Evolutionary conservation across 495 filamentous ascomycete species (phyloP).

Genomic region (Pyrenula massariospora): DNA sequence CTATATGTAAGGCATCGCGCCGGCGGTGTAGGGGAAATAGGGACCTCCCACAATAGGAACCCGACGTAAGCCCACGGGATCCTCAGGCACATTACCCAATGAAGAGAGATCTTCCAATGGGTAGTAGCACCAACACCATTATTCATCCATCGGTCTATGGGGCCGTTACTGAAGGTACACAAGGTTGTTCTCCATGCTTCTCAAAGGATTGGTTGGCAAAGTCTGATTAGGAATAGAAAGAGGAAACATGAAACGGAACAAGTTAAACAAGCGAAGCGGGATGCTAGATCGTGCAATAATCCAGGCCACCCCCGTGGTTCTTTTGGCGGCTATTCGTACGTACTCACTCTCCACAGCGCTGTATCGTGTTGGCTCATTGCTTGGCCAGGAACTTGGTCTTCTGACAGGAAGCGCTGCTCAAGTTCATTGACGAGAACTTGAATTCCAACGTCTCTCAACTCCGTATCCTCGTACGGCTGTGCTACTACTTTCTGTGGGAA

Average conservation of each 20-base stretch:
- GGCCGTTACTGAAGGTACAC: neutral
- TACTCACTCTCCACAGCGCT: neutral
- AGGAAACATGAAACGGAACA: neutral
- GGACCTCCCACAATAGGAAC: neutral
- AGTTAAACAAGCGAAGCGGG: neutral
- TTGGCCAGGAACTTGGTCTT: neutral
- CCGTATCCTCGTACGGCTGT: neutral
- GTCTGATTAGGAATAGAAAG: neutral
- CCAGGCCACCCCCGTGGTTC: neutral
- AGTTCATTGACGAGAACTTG: too few relatives aligned
- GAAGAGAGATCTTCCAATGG: neutral
- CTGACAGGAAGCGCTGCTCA: too few relatives aligned
- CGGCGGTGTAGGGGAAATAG: neutral
- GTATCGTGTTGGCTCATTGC: neutral
- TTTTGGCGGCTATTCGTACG: too few relatives aligned
- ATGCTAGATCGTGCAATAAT: neutral
- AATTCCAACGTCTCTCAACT: too few relatives aligned
- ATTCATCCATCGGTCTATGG: neutral
- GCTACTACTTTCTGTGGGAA: neutral
- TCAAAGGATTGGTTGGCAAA: neutral
- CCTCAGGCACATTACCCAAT: neutral
- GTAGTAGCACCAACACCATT: neutral
- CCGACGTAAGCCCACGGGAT: neutral
- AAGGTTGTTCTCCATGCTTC: neutral
- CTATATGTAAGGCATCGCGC: neutral